phyloP scores from a whole-genome alignment of 2,329 filamentous ascomycete species.

The Aureobasidium sp. region DNA sequence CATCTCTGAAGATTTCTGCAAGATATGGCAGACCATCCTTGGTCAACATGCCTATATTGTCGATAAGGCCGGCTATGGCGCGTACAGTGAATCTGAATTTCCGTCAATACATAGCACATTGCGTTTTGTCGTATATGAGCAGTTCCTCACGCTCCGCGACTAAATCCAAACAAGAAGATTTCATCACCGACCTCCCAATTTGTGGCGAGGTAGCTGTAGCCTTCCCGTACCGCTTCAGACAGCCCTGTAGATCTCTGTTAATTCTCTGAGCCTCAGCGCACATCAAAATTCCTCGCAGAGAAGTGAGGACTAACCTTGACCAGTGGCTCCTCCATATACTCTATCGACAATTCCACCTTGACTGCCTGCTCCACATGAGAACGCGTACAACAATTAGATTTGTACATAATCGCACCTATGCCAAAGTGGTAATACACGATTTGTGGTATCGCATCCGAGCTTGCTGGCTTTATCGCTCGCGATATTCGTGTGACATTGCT shows the following conservation, averaged over 20 bases:
- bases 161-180: conserved; percentile 45
- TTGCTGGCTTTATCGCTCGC: conserved; percentile 43
- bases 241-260: conserved; percentile 32
- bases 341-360: conserved; percentile 37
- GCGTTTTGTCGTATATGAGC: background rate
- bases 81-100: conserved; percentile 29
- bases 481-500: conserved; percentile 46
- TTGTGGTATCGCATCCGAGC: conserved; percentile 43
- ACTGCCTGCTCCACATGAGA: background rate
- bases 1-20: conserved; percentile 42
- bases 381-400: conserved; percentile 22
- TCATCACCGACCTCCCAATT: conserved; percentile 48
- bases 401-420: conserved; percentile 30
- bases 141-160: conserved; percentile 36
- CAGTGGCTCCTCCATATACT: conserved; percentile 35
- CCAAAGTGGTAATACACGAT: conserved; percentile 47
- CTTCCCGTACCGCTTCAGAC: conserved; percentile 42
- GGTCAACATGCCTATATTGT: conserved; percentile 42
- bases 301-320: conserved; percentile 25
- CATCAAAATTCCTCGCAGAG: background rate
- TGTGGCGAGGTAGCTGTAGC: conserved; percentile 45
- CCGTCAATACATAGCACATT: no score
- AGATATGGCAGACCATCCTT: conserved; percentile 40
- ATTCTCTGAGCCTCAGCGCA: no score
- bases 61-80: conserved; percentile 40